Evolutionary conservation across 2,329 filamentous ascomycete genomes (phyloP).

Genomic region (Balansia obtecta): DNA sequence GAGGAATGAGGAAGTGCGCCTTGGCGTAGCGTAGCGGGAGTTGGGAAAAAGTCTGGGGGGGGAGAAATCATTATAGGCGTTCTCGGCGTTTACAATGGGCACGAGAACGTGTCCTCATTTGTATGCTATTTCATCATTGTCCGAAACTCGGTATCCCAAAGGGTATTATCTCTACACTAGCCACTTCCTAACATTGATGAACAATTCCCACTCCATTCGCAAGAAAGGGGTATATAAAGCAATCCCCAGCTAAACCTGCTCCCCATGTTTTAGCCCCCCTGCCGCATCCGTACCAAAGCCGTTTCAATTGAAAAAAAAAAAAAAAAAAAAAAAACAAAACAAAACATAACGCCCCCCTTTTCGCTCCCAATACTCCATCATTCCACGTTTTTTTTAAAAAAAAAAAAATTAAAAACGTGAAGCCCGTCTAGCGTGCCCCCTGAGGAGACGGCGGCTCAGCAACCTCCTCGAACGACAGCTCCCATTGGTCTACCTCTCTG

Average conservation of each 20-base stretch:
- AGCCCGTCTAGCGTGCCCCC: slow-evolving; percentile 28
- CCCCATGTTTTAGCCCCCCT: background rate
- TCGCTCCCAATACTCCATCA: background rate
- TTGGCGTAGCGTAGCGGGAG: slow-evolving; percentile 2
- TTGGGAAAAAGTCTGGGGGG: background rate
- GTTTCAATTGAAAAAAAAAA: background rate
- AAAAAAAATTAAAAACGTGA: background rate
- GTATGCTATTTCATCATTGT: no score
- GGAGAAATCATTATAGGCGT: background rate
- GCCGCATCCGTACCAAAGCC: background rate
- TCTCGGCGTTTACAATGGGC: background rate
- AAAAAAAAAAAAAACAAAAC: background rate
- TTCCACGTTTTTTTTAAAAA: background rate
- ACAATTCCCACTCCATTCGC: no score
- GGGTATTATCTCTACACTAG: no score
- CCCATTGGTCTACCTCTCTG: slow-evolving; percentile 56
- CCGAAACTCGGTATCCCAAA: no score
- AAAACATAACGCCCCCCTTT: background rate
- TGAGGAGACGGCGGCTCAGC: slow-evolving; percentile 41
- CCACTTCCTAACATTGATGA: no score
- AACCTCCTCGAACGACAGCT: slow-evolving; percentile 54
- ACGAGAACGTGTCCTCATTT: background rate
- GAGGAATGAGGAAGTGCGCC: slow-evolving; percentile 38
- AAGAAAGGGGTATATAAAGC: background rate
- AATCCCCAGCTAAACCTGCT: background rate